Base-by-base conservation (phyloP, 2,329 filamentous ascomycete species). In the Xylaria sp. region DNA sequence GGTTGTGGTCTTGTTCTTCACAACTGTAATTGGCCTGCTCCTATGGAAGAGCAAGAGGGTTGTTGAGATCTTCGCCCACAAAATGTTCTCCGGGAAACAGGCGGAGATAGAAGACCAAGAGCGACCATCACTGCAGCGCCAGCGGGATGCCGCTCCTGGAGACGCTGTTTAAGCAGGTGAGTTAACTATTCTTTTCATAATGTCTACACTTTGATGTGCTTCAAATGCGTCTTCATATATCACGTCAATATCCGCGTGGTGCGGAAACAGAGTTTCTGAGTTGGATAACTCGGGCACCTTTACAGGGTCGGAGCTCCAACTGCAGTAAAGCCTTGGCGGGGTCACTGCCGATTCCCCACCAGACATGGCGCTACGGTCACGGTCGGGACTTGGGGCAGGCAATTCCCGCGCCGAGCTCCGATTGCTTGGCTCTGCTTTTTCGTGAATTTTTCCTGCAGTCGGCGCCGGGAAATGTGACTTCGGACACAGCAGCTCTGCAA, bases 1-100 rank as follows among this genome's bases (percentile, higher is more conserved):
- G 21, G 45, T 80, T 7, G 67, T 75, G 1, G 67, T 81, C 24
- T 47, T 78, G 48, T 62, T 77, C 61, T 42, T 79, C 19, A 54
- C 77, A 53, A 14, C 69, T 1, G 50, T 72, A 50, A 58, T 75
- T 64, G 68, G 54, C 5, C 1, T 75, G 14, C 34, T 72, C 2
- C 47, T 65, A 56, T 79, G 73, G 64, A 71, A 72, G 39, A 76
- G 74, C 14, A 68, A 73, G 64, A 65, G 54, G 17, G 50, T 72
- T 17, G 69, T 78, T 57, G 51, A 64, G 5, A 11, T 30, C 4
- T 78, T 80, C 69, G 76, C 74, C 2, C 53, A 55, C 17, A 32
- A 61, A 1, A 75, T 79, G 71, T 72, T 73, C 69, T 59, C 61
- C 8, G 62, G 65, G 66, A 74, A 66, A 63, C 65, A 65, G 39